Evolutionary conservation across 2,329 filamentous ascomycete species (phyloP).

Genomic region (Xylariaceae sp.): DNA sequence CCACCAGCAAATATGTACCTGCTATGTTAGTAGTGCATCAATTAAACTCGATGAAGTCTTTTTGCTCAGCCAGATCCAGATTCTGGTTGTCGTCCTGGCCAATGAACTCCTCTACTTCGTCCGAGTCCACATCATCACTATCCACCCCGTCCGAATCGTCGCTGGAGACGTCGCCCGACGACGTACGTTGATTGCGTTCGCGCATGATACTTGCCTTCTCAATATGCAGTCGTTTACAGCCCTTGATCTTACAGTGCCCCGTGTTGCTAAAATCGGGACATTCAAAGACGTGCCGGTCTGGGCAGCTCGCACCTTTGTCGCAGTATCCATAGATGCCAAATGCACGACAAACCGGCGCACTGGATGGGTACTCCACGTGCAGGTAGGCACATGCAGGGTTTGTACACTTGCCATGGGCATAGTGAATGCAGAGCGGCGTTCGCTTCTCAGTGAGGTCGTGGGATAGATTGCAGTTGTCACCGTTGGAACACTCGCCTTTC

Average conservation of each 20-base stretch:
- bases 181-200: slow-evolving; percentile 52
- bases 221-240: slow-evolving; percentile 82
- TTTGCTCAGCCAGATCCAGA: slow-evolving; percentile 52
- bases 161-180: slow-evolving; percentile 37
- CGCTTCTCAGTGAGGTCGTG: slow-evolving; percentile 81
- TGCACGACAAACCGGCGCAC: slow-evolving; percentile 73
- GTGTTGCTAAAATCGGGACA: slow-evolving; percentile 94
- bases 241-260: slow-evolving; percentile 73
- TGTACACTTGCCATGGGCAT: slow-evolving; percentile 82
- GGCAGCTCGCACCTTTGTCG: slow-evolving; percentile 71
- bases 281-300: slow-evolving; percentile 83
- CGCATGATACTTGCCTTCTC: slow-evolving; percentile 79
- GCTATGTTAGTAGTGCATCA: slow-evolving; percentile 25
- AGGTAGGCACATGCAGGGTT: slow-evolving; percentile 83
- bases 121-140: slow-evolving; percentile 77
- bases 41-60: slow-evolving; percentile 56
- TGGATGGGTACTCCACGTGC: slow-evolving; percentile 73
- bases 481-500: slow-evolving; percentile 71
- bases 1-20: slow-evolving; percentile 13
- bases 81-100: slow-evolving; percentile 48
- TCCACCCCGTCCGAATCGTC: slow-evolving; percentile 34
- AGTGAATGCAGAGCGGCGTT: slow-evolving; percentile 85
- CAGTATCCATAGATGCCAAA: slow-evolving; percentile 91
- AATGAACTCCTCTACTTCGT: slow-evolving; percentile 65
- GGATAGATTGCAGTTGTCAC: slow-evolving; percentile 82